phyloP scores from a whole-genome alignment of 805 yeast species.

The Cyberlindnera euphorbiiphila region DNA sequence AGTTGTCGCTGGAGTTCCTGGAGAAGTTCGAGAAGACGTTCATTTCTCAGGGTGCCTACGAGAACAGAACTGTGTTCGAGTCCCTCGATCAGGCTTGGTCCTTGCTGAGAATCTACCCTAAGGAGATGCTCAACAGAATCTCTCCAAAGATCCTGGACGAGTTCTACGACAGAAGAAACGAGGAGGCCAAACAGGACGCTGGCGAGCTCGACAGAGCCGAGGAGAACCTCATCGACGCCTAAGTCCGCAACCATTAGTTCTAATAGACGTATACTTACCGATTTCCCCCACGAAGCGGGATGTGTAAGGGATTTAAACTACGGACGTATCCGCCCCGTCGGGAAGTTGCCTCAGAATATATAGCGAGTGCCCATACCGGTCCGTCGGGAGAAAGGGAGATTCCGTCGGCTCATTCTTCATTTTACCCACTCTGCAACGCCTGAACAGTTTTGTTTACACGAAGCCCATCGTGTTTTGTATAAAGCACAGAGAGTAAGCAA shows the following conservation, averaged over 20 bases:
- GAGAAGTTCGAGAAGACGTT: conserved; percentile 97
- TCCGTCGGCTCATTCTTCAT: conserved; percentile 5
- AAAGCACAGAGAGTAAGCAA: too few relatives aligned
- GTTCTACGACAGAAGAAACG: conserved; percentile 87
- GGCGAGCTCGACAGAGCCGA: conserved; percentile 33
- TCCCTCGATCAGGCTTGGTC: conserved; percentile 98
- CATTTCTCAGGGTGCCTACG: conserved; percentile 95
- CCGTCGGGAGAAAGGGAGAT: not conserved
- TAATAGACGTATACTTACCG: too few relatives aligned
- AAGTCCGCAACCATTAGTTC: too few relatives aligned
- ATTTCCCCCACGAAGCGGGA: too few relatives aligned
- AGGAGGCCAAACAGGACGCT: conserved; percentile 50
- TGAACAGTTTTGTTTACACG: too few relatives aligned
- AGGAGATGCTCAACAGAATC: conserved; percentile 97
- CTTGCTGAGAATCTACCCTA: conserved; percentile 95
- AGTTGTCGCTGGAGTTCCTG: conserved; percentile 92
- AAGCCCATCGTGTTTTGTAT: too few relatives aligned
- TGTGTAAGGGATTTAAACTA: too few relatives aligned
- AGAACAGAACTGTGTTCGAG: conserved; percentile 90
- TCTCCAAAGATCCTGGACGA: conserved; percentile 95
- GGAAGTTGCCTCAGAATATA: too few relatives aligned
- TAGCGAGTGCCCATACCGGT: too few relatives aligned
- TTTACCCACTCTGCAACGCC: too few relatives aligned
- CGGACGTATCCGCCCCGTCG: too few relatives aligned
- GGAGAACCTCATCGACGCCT: conserved; percentile 36